phyloP scores from a whole-genome alignment of 148 eudicot species.

The Silene uniflora region DNA sequence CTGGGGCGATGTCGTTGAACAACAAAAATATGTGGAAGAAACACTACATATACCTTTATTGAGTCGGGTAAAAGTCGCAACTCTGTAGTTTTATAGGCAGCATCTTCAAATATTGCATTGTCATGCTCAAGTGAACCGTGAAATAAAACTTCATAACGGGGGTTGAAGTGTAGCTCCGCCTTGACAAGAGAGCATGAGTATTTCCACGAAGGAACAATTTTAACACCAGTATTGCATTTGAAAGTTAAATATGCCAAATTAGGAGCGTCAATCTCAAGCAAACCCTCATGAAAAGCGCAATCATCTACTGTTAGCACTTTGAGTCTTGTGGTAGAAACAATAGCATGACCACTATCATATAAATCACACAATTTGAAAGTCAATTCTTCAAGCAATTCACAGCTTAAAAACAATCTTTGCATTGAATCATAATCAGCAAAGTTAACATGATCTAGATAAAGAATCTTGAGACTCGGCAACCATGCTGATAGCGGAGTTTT shows the following conservation, averaged over 20 bases:
- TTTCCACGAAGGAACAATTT: too few species aligned
- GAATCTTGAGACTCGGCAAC: background rate
- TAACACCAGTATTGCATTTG: too few species aligned
- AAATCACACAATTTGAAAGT: background rate
- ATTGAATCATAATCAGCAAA: background rate
- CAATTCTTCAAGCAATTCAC: slow-evolving; percentile 6
- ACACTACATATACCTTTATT: too few species aligned
- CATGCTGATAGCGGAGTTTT: too few species aligned
- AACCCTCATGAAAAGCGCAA: background rate
- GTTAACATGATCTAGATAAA: background rate
- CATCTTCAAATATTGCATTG: background rate
- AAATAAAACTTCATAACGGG: background rate
- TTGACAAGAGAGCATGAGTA: too few species aligned
- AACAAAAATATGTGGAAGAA: too few species aligned
- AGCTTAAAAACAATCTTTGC: background rate
- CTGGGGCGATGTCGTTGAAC: too few species aligned
- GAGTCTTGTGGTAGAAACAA: background rate
- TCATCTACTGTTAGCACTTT: background rate
- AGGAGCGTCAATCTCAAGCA: background rate
- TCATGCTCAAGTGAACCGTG: background rate
- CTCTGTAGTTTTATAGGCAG: too few species aligned
- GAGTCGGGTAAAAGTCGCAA: too few species aligned
- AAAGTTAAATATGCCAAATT: background rate
- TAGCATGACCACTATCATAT: background rate
- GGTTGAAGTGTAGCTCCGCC: too few species aligned